These are phyloP conservation scores for Eurotiales sp. DNA, from an alignment of 2,329 filamentous ascomycete species.

Conservation along the genomic window DNA sequence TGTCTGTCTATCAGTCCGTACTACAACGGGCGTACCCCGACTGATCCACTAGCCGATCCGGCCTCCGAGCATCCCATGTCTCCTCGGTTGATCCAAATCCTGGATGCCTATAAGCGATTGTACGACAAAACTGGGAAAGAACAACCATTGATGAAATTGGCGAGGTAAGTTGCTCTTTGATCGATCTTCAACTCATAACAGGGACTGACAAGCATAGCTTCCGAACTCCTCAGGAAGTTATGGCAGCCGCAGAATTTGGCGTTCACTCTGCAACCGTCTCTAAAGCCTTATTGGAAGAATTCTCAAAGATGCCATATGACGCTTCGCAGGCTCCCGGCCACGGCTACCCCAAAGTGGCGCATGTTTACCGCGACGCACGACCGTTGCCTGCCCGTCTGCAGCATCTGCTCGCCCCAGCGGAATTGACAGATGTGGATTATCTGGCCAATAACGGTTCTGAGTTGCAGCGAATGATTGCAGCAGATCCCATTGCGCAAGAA, in stretches of 20 bases:
- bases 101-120: constrained; percentile 46
- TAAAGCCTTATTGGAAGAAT: not conserved
- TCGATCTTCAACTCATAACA: not conserved
- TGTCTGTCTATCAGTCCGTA: constrained; percentile 51
- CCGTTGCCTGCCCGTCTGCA: constrained; percentile 30
- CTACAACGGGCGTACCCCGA: constrained; percentile 40
- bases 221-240: not conserved
- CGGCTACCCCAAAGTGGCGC: constrained; percentile 38
- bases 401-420: constrained; percentile 28
- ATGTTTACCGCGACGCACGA: constrained; percentile 36
- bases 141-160: constrained; percentile 48
- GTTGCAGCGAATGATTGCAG: constrained; percentile 38
- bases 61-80: constrained; percentile 48
- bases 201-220: not conserved
- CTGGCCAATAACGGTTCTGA: constrained; percentile 43
- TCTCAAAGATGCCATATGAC: not conserved
- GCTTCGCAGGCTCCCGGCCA: not conserved
- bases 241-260: not conserved
- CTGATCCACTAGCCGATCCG: constrained; percentile 31
- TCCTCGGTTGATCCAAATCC: constrained; percentile 46
- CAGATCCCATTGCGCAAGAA: constrained; percentile 12
- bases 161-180: constrained; percentile 29
- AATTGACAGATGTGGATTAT: constrained; percentile 44
- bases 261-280: constrained; percentile 2
- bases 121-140: constrained; percentile 47